Base-by-base conservation (phyloP, 2,329 filamentous ascomycete species). In the Fusarium nanum region DNA sequence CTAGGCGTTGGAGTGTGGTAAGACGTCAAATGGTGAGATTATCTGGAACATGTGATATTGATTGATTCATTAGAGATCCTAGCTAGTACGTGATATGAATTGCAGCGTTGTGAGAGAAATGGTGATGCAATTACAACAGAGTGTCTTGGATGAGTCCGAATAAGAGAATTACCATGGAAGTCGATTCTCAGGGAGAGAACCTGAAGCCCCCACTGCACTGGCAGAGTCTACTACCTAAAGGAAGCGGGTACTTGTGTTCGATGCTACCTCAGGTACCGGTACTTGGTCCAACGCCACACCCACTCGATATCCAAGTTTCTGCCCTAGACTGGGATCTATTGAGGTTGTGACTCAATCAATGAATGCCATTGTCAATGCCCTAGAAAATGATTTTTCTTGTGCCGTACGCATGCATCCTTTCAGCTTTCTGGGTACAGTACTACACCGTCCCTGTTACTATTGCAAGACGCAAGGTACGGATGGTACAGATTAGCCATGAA, bases 281-380 rank as follows among this genome's bases (percentile, higher is more conserved):
- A 74, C 72, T 59, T 74, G 58, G 20, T 7, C 48, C 41, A 64
- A 58, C 68, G 68, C 68, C 68, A 70, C 67, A 71, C 49, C 64
- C 62, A 64, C 37, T 40, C 45, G 23, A 37, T 32, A 54, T 47
- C 41, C 50, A 70, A 53, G 50, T 66, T 70, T 59, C 37, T 48
- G 49, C 37, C 52, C 53, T 68, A 55, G 55, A 66, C 65, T 53
- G 37, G 50, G 45, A 55, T 63, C 40, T 44, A 49, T 58, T 34
- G 47, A 40, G 34, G 9, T 32, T 62, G 46, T 57, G 50, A 67
- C 37, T 56, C 55, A 67, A 70, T 16, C 46, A 54, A 61, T 55
- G 23, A 54, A 61, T 55, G 23, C 60, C 46, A 64, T 41, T 12
- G 25, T 34, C 45, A 30, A 50, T 42, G 18, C 13, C 23, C 40